Base-by-base conservation (phyloP, 306 rosid genomes). In the Inga leiocalycina region DNA sequence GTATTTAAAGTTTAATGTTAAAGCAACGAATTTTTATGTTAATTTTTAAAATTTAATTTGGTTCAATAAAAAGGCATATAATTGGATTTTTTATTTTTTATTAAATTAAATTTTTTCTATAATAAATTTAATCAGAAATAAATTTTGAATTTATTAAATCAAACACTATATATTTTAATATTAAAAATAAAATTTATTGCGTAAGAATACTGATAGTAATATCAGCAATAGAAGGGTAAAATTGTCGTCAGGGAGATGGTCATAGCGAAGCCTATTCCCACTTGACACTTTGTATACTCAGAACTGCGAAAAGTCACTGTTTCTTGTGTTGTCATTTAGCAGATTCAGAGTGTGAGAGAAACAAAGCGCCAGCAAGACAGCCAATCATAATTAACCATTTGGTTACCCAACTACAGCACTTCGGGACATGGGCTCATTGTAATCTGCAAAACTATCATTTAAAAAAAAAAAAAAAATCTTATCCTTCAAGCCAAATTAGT, bases 271-370 rank as follows among this genome's bases (percentile, higher is more conserved):
- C 65, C 74, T 70, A 80, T 75, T 80, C 82, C 86, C 87, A 51
- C 79, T 81, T 80, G 82, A 41, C 8, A 16, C 68, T 62, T 71
- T 78, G 72, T 79, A 80, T 82, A 83, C 88, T 85, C 89, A 85
- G 71, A 90, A 86, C 89, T 75, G 93, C 90, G 92, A 87, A 92
- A 88, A 83, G 90, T 77, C 85, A 52, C 85, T 89, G 94, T 89
- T 85, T 83, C 86, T 77, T 86, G 92, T 91, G 89, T 90, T 91
- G 95, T 92, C 98, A 87, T 83, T 64, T 88, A 94, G 91, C 92
- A 80, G 84, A 56, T 72, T 80, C 56, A 56, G 80, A 8, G 67
- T 15, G 66, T 73, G 82, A 82, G 61, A 9, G 83, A 81, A 81
- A 49, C 66, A 82, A 35, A 43, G 82, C 57, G 84, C 86, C 91